Evolutionary conservation across 495 filamentous ascomycete species (phyloP).

Genomic region (Aspergillus egyptiacus): DNA sequence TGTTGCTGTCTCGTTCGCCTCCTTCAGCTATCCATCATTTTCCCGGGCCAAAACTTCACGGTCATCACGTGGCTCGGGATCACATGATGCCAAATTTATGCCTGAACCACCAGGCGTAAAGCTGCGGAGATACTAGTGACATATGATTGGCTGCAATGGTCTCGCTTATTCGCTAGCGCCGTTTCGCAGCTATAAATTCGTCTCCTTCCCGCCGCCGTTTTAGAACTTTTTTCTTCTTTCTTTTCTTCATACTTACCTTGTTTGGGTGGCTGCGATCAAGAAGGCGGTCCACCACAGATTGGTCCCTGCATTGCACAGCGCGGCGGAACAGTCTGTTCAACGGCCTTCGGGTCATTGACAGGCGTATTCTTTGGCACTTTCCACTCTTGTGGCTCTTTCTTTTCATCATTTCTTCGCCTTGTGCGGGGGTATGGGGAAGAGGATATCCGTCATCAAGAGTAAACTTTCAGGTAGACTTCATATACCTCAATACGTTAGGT

Average conservation of each 20-base stretch:
- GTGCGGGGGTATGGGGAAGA: slow-evolving; percentile 51
- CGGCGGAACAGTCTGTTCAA: slow-evolving; percentile 60
- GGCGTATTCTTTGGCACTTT: slow-evolving; percentile 70
- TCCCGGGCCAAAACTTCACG: slow-evolving; percentile 33
- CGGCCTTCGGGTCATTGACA: slow-evolving; percentile 65
- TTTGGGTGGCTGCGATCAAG: slow-evolving; percentile 58
- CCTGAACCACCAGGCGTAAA: slow-evolving; percentile 12
- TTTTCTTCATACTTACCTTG: slow-evolving; percentile 74
- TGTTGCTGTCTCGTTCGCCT: slow-evolving; percentile 1
- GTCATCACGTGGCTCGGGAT: slow-evolving; percentile 25
- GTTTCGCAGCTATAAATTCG: slow-evolving; percentile 23
- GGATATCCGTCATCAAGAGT: slow-evolving; percentile 5
- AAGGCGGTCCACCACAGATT: slow-evolving; percentile 52
- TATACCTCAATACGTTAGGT: too few species aligned
- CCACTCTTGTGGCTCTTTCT: slow-evolving; percentile 38
- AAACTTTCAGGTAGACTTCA: too few species aligned
- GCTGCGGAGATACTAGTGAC: too few species aligned
- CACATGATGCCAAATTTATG: slow-evolving; percentile 8
- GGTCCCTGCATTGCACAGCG: slow-evolving; percentile 76
- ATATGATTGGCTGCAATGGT: slow-evolving; percentile 10
- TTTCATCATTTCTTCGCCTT: slow-evolving; percentile 52
- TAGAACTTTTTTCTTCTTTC: slow-evolving; percentile 36
- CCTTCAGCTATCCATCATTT: slow-evolving; percentile 8
- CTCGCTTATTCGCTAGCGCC: slow-evolving; percentile 34
- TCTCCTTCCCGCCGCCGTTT: slow-evolving; percentile 17